These are phyloP conservation scores for Ceratocystiopsis brevicomis DNA, from an alignment of 2,329 filamentous ascomycete species.

Conservation along the genomic window DNA sequence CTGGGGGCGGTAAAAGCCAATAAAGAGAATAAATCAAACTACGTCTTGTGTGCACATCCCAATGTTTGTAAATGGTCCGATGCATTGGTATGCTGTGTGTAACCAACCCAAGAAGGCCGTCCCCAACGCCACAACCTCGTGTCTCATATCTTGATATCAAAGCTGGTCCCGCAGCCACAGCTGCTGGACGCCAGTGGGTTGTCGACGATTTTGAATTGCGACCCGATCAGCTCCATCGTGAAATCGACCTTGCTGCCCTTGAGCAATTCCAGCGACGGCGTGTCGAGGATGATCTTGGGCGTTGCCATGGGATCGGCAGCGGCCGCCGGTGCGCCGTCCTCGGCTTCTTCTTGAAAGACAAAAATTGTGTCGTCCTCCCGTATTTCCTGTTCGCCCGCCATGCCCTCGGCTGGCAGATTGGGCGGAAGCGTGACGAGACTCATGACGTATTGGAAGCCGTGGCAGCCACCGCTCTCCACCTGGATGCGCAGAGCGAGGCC, in stretches of 20 bases:
- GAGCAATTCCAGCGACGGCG: conserved; percentile 67
- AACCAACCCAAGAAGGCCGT: no score
- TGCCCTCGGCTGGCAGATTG: conserved; percentile 11
- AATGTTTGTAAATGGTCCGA: no score
- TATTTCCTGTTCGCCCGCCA: conserved; percentile 11
- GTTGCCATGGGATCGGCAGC: conserved; percentile 14
- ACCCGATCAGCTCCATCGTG: conserved; percentile 76
- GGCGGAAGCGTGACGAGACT: conserved; percentile 48
- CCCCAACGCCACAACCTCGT: no score
- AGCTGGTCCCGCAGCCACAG: conserved; percentile 93
- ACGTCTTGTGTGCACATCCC: no score
- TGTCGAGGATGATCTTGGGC: conserved; percentile 78
- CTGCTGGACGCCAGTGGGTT: conserved; percentile 85
- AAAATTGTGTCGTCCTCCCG: conserved; percentile 79
- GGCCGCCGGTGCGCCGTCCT: conserved; percentile 18
- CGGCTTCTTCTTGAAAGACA: conserved; percentile 40
- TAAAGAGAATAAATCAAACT: no score
- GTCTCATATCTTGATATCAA: conserved; percentile 59
- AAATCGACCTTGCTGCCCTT: conserved; percentile 93
- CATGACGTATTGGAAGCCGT: conserved; percentile 97
- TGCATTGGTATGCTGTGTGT: no score
- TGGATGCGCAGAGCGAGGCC: conserved; percentile 74
- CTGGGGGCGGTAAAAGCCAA: no score
- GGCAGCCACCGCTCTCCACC: conserved; percentile 85
- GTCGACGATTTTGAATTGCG: conserved; percentile 88